Evolutionary conservation across 2,329 filamentous ascomycete genomes (phyloP).

Genomic region (Colletotrichum somersetense): DNA sequence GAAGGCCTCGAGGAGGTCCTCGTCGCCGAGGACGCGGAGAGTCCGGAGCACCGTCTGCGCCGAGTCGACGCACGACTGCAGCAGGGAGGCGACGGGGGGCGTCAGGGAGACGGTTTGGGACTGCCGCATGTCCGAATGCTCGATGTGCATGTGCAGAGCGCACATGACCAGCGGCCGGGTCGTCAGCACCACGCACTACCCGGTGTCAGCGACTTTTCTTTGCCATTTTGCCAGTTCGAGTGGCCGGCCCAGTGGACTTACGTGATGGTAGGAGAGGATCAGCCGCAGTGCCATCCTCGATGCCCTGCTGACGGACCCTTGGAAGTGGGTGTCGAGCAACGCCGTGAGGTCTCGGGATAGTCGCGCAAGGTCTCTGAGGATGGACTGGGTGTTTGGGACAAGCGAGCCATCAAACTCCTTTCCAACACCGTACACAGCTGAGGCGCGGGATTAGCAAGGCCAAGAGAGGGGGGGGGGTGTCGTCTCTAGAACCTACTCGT

Average conservation of each 20-base stretch:
- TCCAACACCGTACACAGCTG: conserved; percentile 41
- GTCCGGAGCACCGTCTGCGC: conserved; percentile 40
- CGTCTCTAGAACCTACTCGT: conserved; percentile 17
- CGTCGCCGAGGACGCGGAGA: conserved; percentile 41
- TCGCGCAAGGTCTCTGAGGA: conserved; percentile 37
- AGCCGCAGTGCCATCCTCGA: conserved; percentile 41
- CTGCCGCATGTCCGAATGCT: conserved; percentile 35
- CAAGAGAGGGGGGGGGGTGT: neutral
- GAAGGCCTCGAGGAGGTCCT: conserved; percentile 53
- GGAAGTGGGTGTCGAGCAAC: conserved; percentile 39
- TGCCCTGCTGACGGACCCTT: conserved; percentile 40
- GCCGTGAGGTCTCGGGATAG: conserved; percentile 38
- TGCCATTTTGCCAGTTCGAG: too few relatives aligned
- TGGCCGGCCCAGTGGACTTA: neutral
- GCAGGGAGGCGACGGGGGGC: conserved; percentile 33
- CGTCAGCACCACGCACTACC: conserved; percentile 39
- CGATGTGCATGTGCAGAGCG: conserved; percentile 47
- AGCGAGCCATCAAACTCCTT: conserved; percentile 41
- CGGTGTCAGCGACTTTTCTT: neutral
- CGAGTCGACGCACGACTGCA: conserved; percentile 42
- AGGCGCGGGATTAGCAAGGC: neutral
- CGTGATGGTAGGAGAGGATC: conserved; percentile 46
- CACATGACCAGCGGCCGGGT: conserved; percentile 40
- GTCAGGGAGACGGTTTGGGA: conserved; percentile 31
- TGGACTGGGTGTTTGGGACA: conserved; percentile 38